Evolutionary conservation across 1,139 yeast genomes (phyloP).

Genomic region (Debaryomyces psychrophilus): DNA sequence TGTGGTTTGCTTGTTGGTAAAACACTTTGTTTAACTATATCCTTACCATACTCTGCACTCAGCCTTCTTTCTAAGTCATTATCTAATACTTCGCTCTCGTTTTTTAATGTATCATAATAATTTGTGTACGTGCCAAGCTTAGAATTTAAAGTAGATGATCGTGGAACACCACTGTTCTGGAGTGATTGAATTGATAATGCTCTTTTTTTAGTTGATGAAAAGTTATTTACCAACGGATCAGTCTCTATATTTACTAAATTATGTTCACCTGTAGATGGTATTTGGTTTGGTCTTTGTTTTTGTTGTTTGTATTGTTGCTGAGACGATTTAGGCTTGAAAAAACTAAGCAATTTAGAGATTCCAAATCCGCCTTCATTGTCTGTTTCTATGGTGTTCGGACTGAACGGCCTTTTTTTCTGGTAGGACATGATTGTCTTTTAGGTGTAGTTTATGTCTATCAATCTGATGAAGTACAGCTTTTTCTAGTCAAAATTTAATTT

Average conservation of each 20-base stretch:
- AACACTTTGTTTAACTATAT: slow-evolving; percentile 23
- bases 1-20: not conserved
- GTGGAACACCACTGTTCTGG: slow-evolving; percentile 28
- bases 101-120: slow-evolving; percentile 27
- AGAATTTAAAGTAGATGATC: slow-evolving; percentile 27
- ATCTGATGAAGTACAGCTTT: not conserved
- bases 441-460: not conserved
- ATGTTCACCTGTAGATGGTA: not conserved
- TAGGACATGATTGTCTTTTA: slow-evolving; percentile 10
- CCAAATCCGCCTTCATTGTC: slow-evolving; percentile 6
- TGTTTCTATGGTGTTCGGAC: slow-evolving; percentile 10
- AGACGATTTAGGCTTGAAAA: slow-evolving; percentile 9
- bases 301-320: slow-evolving; percentile 2
- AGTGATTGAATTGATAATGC: slow-evolving; percentile 28
- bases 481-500: slow-evolving; percentile 1
- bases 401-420: slow-evolving; percentile 11
- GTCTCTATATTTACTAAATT: slow-evolving; percentile 8
- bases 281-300: not conserved
- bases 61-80: slow-evolving; percentile 37
- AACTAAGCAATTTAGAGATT: slow-evolving; percentile 5
- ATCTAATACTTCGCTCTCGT: slow-evolving; percentile 28
- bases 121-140: slow-evolving; percentile 31
- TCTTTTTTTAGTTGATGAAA: slow-evolving; percentile 26
- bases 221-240: slow-evolving; percentile 19
- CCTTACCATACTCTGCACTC: slow-evolving; percentile 28